Evolutionary conservation across 176 grass and related monocot species (phyloP).

Genomic region (Triticum monococcum): DNA sequence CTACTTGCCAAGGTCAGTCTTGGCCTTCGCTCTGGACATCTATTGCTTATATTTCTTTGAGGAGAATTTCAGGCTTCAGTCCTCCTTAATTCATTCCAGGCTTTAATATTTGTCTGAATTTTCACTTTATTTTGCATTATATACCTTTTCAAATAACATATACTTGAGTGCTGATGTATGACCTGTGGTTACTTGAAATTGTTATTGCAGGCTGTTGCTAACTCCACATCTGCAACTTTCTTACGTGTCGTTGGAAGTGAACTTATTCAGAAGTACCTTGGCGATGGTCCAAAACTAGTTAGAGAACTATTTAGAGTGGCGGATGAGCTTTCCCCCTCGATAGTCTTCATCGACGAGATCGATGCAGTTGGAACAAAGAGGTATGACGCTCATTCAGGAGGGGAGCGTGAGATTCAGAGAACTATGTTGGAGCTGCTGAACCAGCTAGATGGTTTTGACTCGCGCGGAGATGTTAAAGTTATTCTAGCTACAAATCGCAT

Average conservation of each 20-base stretch:
- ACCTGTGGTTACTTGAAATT: constrained; percentile 20
- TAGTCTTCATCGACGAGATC: constrained; percentile 92
- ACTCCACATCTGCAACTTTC: constrained; percentile 89
- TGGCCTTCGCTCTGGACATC: neutral
- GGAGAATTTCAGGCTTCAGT: neutral
- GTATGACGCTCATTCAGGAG: constrained; percentile 93
- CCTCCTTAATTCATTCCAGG: neutral
- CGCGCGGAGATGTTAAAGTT: constrained; percentile 85
- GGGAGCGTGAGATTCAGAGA: constrained; percentile 88
- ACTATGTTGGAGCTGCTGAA: constrained; percentile 87
- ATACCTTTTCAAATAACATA: neutral
- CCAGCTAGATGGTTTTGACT: constrained; percentile 92
- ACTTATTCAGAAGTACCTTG: constrained; percentile 89
- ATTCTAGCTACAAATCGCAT: constrained; percentile 91
- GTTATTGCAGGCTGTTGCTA: constrained; percentile 66
- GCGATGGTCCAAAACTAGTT: constrained; percentile 85
- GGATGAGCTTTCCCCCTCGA: constrained; percentile 80
- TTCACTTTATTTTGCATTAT: neutral
- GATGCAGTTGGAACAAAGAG: constrained; percentile 93
- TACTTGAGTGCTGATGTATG: neutral
- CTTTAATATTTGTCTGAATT: neutral
- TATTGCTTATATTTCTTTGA: neutral
- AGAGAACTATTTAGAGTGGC: constrained; percentile 88
- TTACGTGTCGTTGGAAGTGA: constrained; percentile 88
- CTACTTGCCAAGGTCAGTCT: constrained; percentile 81